Base-by-base conservation (phyloP, 2,329 filamentous ascomycete genomes). In the Alternaria longipes region DNA sequence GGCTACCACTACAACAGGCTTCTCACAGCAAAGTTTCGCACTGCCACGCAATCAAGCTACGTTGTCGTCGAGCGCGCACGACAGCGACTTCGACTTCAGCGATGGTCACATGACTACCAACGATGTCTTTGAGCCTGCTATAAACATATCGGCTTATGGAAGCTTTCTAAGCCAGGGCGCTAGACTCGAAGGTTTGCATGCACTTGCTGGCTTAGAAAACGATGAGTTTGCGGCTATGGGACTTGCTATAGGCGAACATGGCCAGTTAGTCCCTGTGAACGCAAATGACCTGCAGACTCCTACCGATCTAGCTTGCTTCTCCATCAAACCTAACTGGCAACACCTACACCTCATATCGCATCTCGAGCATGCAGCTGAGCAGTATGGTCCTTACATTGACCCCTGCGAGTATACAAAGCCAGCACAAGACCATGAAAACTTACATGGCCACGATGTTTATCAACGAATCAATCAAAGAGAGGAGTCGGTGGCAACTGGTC, bases 11-110 rank as follows among this genome's bases (percentile, higher is more conserved):
- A 64, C 70, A 14, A 59, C 57, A 11, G 74, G 76, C 47, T 72
- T 69, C 54, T 73, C 71, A 1, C 72, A 72, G 16, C 67, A 70
- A 28, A 69, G 68, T 7, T 62, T 74, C 2, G 63, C 70, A 1
- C 59, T 72, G 2, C 56, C 67, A 1, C 67, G 73, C n/a, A 62
- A 56, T 14, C 69, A 72, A 42, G 74, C 69, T 47, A 60, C 65
- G 3, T 44, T 60, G 4, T 56, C 59, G 7, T 59, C 67, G 7
- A 69, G 60, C 22, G 62, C 61, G 22, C 66, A 75, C 28, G 66
- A 74, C 20, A 80, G 80, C 56, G 71, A 73, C 12, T 78, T 81
- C 63, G 79, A 82, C 63, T 81, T 82, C 70, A 69, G 65, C 20
- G 75, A 71, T 51, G 78, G 78, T 12, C 77, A 78, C 40, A 80